A percentile compares a stretch with the other conserved stretches of the same genome.
Evolutionary conservation across 768 basidiomycete species (phyloP).

Genomic region (Podaxis rugospora): DNA sequence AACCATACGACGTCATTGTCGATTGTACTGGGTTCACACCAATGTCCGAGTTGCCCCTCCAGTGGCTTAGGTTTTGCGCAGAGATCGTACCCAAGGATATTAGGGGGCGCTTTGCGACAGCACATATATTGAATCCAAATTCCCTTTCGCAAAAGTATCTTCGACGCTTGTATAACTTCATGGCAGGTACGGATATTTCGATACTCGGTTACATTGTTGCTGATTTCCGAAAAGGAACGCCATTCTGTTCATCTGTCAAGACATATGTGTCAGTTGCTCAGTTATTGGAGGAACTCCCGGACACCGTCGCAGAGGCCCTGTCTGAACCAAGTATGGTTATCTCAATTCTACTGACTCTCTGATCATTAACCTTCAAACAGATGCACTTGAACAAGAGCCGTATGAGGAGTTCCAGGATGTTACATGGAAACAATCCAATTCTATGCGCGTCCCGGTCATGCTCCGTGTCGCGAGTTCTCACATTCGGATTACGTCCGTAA

Average conservation of each 20-base stretch:
- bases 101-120: constrained; percentile 50
- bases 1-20: constrained; percentile 66
- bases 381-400: constrained; percentile 56
- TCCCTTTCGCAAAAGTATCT: constrained; percentile 67
- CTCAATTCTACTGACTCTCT: neutral
- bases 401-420: constrained; percentile 54
- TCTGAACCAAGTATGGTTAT: constrained; percentile 50
- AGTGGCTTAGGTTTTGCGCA: constrained; percentile 75
- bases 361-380: constrained; percentile 27
- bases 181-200: constrained; percentile 31
- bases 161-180: constrained; percentile 72
- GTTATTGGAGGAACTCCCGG: constrained; percentile 52
- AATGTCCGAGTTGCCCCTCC: constrained; percentile 72
- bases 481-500: constrained; percentile 71
- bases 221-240: constrained; percentile 34
- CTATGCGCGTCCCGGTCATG: constrained; percentile 64
- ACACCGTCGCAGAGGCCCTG: constrained; percentile 41
- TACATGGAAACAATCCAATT: constrained; percentile 55
- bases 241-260: constrained; percentile 47
- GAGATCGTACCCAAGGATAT: constrained; percentile 74
- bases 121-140: constrained; percentile 75
- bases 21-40: constrained; percentile 80
- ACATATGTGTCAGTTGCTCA: constrained; percentile 63
- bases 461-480: constrained; percentile 67
- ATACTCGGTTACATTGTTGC: neutral